Base-by-base conservation (phyloP, 2,329 filamentous ascomycete genomes). In the Thermoascus crustaceus region DNA sequence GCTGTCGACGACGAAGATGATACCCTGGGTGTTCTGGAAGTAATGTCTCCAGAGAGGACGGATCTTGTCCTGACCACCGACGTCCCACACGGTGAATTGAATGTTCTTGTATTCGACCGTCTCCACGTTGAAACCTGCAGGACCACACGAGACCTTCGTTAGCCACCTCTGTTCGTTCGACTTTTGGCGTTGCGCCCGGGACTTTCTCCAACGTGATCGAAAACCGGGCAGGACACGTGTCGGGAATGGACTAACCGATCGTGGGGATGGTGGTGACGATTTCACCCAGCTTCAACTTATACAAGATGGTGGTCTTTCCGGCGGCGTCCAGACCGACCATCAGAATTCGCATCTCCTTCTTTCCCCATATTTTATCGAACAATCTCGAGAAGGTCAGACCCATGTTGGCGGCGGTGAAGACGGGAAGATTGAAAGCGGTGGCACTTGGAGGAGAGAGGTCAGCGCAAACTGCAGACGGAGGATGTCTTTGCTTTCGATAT, bases 31-130 rank as follows among this genome's bases (percentile, higher is more conserved):
- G 72, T 94, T 94, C 72, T 94, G 88, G 81, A 96, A 98, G 76
- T 98, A 98, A 71, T 96, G 91, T 74, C 91, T 87, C 91, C 91
- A 98, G 61, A 98, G 76, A 63, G 91, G 91, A 67, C 91, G 81
- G 66, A 98, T 98, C 85, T 96, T 96, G 80, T 98, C 91, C 76
- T 98, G 91, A 68, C 91, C 91, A 76, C 91, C 91, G 61, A 98
- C 91, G 75, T 96, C 91, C 91, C 91, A 98, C 65, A 98, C 91
- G 67, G 89, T 96, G 78, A 98, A 98, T 67, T 94, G 87, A 60
- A 94, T 95, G 80, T 98, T 98, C 80, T 95, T 95, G 78, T 96
- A 96, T 67, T 94, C 88, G 67, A 98, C 91, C 38, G 91, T 96
- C 78, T 98, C 91, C 67, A 98, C 91, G 75, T 98, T 98, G 82